Base-by-base conservation (phyloP, 169 alveolate genomes). In the Haemoproteus tartakovskyi region DNA sequence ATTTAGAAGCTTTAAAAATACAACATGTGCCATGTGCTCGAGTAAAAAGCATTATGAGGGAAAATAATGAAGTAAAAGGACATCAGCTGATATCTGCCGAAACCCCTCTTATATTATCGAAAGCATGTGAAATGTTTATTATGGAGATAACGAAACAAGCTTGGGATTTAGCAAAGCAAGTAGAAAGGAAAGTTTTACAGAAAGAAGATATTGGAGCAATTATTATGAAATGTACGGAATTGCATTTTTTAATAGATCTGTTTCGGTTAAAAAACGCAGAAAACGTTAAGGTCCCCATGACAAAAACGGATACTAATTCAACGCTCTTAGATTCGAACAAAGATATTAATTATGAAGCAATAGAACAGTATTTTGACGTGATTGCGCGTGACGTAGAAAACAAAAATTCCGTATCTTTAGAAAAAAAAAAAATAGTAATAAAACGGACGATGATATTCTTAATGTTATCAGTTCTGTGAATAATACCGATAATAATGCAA, bases 61-160 rank as follows among this genome's bases (percentile, higher is more conserved):
- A 95, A 46, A 98, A 94, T 78, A 98, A 96, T 57, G 98, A 96
- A 61, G 95, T 94, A 26, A 92, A 95, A 62, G 92, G 87, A 27
- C 16, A 9, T 37, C 78, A 92, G 93, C 94, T 95, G 98, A 92
- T 96, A 16, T 90, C 96, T 78, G 95, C 97, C 38, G 99, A 96
- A 81, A 95, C 98, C 3, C 99, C 99, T 19, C 96, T 95, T 6
- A 62, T 96, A 46, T 90, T 96, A 87, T 98, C 98, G 3, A 96
- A 96, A 74, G 98, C 98, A 18, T 96, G 99, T 63, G 99, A 96
- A 85, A 85, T 96, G 90, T 94, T 96, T 79, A 94, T 96, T 47
- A 94, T 92, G 80, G 99, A 96, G 78, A 79, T 96, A 84, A 95
- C 98, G 12, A 92, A 89, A 62, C 87, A 95, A 61, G 94, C 98